These are phyloP conservation scores for Lipomyces spencermartinsiae DNA, from an alignment of 805 yeast species.

Conservation along the genomic window DNA sequence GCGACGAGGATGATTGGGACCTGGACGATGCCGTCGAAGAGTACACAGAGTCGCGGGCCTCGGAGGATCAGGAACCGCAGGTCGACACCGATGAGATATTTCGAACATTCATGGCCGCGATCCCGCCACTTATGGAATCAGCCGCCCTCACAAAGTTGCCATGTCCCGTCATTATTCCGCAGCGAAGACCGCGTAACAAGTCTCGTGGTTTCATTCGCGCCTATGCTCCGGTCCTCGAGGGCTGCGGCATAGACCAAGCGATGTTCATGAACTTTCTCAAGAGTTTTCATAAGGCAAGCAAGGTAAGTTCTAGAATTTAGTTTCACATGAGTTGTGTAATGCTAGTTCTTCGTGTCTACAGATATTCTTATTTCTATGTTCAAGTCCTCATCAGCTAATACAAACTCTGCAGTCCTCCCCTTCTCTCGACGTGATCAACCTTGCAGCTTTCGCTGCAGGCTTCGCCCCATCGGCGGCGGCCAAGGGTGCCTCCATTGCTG, in stretches of 20 bases:
- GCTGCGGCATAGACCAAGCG: conserved; percentile 1
- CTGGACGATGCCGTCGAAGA: no score
- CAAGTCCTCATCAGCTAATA: no score
- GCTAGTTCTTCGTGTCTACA: no score
- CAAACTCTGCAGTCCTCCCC: background rate
- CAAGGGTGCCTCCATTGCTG: background rate
- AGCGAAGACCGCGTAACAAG: conserved; percentile 5
- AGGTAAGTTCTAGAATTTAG: background rate
- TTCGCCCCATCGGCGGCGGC: background rate
- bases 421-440: background rate
- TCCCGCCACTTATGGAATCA: conserved; percentile 13
- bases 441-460: background rate
- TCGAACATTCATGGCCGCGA: no score
- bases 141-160: background rate
- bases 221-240: conserved; percentile 6
- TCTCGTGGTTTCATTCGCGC: conserved; percentile 5
- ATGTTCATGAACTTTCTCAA: conserved; percentile 1
- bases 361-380: no score
- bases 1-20: no score
- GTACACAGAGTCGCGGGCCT: no score
- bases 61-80: no score
- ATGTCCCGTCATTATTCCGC: conserved; percentile 2
- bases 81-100: no score
- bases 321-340: no score
- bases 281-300: background rate